Base-by-base conservation (phyloP, 176 grass and related monocot species). In the Ampelocalamus luodianensis region DNA sequence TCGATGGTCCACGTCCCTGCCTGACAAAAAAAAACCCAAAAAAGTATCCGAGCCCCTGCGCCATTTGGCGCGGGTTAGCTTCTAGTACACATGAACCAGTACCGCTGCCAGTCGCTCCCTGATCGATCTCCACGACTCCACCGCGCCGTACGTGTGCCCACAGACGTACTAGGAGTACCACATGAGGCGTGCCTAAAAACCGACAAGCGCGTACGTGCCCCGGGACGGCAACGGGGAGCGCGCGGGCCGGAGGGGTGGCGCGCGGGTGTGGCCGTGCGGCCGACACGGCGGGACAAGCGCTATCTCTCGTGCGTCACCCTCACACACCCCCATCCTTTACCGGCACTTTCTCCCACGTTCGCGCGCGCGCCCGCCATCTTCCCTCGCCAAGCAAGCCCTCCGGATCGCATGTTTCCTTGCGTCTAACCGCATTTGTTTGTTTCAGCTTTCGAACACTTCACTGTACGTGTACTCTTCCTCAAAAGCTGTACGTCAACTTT, bases 281-380 rank as follows among this genome's bases (percentile, higher is more conserved):
- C 77, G 77, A 76, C 82, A 89, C 77, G 83, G 83, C 88, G 88
- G 60, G 54, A 67, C 71, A 77, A 39, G 77, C 88, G 82, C 75
- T 13, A 61, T 72, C 68, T 62, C 80, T 32, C 50, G 65, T 80
- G 45, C 65, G 51, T 43, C 72, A 37, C 46, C 45, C 15, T 50
- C 45, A 13, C 71, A 51, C 45, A 17, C 48, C 16, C 72, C 32
- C 17, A 23, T 29, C 18, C 53, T 83, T 27, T 37, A 7, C 68
- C 61, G 69, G 63, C 77, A 62, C 72, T 53, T 29, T 53, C 77
- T 71, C 88, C 83, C 44, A 81, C 44, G 78, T 34, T 54, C 44
- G 42, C 68, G 14, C 20, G 32, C 68, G 16, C 55, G 11, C 14
- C 37, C 55, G 11, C 14, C 37, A 22, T 80, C n/a, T 76, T 68